phyloP scores from a whole-genome alignment of 345 rosid species.

The Euphorbia lathyris region DNA sequence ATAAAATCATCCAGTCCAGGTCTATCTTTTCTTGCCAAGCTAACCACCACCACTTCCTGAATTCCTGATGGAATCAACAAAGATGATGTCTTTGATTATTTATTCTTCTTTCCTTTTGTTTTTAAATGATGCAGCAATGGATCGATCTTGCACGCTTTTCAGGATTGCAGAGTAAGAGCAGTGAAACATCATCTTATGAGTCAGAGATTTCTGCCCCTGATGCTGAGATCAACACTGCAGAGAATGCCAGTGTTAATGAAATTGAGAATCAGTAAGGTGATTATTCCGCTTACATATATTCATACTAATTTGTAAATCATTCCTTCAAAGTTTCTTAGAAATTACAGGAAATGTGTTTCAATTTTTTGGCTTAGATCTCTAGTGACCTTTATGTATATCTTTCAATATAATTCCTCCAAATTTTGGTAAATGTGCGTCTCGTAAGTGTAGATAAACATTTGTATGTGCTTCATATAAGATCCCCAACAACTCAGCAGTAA shows the following conservation, averaged over 20 bases:
- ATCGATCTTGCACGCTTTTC: constrained; percentile 83
- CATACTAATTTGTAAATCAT: constrained; percentile 13
- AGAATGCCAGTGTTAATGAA: constrained; percentile 61
- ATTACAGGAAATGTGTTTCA: not conserved
- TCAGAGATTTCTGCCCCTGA: constrained; percentile 39
- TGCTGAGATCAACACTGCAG: constrained; percentile 46
- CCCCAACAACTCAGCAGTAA: not conserved
- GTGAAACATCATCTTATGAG: constrained; percentile 34
- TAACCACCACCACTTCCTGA: not conserved
- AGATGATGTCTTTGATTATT: not conserved
- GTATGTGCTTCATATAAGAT: not conserved
- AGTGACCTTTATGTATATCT: not conserved
- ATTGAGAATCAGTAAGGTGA: constrained; percentile 52
- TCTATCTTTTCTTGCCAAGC: not conserved
- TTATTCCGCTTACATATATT: not conserved
- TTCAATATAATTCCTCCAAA: constrained; percentile 21
- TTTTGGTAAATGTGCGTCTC: constrained; percentile 16
- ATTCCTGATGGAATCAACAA: not conserved
- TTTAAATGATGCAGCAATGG: constrained; percentile 73
- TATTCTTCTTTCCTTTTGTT: constrained; percentile 9
- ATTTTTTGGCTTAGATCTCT: constrained; percentile 5
- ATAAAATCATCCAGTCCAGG: not conserved
- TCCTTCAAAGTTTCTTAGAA: constrained; percentile 8
- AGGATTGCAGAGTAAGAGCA: constrained; percentile 69
- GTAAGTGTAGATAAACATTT: not conserved